Evolutionary conservation across 352 stramenopile genomes (phyloP).

Genomic region (Globisporangium splendens): DNA sequence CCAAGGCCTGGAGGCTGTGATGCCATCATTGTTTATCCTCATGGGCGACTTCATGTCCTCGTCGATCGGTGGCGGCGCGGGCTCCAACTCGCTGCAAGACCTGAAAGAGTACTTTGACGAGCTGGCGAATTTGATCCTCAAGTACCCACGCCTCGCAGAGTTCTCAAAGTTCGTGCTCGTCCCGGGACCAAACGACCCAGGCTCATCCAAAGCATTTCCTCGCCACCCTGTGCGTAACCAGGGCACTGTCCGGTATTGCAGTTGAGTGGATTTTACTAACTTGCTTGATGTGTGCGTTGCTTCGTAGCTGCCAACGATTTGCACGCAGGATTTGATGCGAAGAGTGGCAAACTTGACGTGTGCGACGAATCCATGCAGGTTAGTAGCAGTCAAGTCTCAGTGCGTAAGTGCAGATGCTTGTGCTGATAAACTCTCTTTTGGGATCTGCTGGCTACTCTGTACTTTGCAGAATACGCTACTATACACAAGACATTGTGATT

Average conservation of each 20-base stretch:
- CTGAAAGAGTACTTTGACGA: slow-evolving; percentile 88
- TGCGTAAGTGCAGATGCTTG: neutral
- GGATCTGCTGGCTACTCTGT: too few species aligned
- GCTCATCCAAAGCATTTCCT: slow-evolving; percentile 75
- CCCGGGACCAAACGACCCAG: slow-evolving; percentile 90
- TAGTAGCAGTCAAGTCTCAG: neutral
- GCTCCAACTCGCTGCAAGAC: slow-evolving; percentile 69
- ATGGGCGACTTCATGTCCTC: slow-evolving; percentile 93
- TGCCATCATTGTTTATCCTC: slow-evolving; percentile 87
- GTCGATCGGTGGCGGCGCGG: slow-evolving; percentile 64
- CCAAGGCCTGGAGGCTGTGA: slow-evolving; percentile 73
- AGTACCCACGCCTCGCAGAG: slow-evolving; percentile 76
- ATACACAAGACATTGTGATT: slow-evolving; percentile 92
- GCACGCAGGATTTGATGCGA: slow-evolving; percentile 64
- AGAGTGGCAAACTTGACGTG: slow-evolving; percentile 77
- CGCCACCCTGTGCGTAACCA: slow-evolving; percentile 55
- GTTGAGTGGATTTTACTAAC: neutral
- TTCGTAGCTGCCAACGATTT: slow-evolving; percentile 59
- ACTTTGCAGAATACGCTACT: slow-evolving; percentile 81
- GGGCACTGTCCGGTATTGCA: neutral
- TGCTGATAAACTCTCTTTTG: neutral
- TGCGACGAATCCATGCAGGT: slow-evolving; percentile 90
- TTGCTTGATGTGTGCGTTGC: neutral
- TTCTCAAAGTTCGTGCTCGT: slow-evolving; percentile 91
- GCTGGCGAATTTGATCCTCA: slow-evolving; percentile 87